phyloP scores from a whole-genome alignment of 202 grass and related monocot species.

The Thinopyrum obtusiflorum region DNA sequence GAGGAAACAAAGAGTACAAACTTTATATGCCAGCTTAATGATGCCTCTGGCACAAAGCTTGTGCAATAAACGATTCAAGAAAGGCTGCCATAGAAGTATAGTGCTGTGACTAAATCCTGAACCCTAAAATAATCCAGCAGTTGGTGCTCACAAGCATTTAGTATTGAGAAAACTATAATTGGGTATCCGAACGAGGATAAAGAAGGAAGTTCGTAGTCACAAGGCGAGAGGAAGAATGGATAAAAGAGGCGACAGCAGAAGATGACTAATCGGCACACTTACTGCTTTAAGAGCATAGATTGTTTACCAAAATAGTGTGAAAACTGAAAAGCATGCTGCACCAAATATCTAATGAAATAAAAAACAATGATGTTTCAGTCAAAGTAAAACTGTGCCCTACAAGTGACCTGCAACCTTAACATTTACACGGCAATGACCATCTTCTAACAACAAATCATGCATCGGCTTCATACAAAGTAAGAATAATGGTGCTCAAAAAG shows the following conservation, averaged over 20 bases:
- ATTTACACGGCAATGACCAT: slow-evolving; percentile 33
- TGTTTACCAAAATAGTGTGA: background rate
- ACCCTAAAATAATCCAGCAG: slow-evolving; percentile 2
- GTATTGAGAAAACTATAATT: slow-evolving; percentile 15
- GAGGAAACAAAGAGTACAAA: slow-evolving; percentile 24
- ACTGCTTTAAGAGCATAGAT: slow-evolving; percentile 14
- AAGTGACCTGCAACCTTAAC: slow-evolving; percentile 34
- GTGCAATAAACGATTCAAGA: background rate
- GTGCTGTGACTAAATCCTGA: slow-evolving; percentile 5
- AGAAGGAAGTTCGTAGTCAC: background rate
- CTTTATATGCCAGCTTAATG: slow-evolving; percentile 15
- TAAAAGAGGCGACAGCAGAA: slow-evolving; percentile 7
- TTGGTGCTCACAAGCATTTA: slow-evolving; percentile 19
- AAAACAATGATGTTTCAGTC: background rate
- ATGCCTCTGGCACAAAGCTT: slow-evolving; percentile 14
- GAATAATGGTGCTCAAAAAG: slow-evolving; percentile 26
- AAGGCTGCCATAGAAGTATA: slow-evolving; percentile 7
- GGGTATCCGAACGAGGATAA: background rate
- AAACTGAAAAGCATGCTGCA: slow-evolving; percentile 7
- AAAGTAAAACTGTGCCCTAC: slow-evolving; percentile 21
- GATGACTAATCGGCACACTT: background rate
- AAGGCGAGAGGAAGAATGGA: slow-evolving; percentile 1
- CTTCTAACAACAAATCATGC: slow-evolving; percentile 36
- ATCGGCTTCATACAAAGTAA: slow-evolving; percentile 22
- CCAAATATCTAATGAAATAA: slow-evolving; percentile 21